Conservation (phyloP, 306 rosid genomes). For the Pterocarpus santalinus region DNA sequence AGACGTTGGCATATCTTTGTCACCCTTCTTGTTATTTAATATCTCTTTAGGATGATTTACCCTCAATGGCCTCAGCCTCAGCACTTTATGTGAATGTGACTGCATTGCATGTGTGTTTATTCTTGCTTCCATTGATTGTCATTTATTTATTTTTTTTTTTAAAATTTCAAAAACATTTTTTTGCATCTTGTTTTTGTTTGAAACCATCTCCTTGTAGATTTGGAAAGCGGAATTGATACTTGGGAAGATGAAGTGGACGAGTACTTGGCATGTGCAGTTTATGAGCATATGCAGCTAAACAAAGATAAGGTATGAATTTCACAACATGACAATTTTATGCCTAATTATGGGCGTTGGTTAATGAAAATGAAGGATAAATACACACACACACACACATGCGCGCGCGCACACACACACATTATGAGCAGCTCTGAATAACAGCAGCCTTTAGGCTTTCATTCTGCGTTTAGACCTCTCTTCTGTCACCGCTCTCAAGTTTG, state of each 20-base stretch:
- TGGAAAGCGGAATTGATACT: slow-evolving; percentile 52
- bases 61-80: no score
- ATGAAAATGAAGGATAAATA: not conserved
- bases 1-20: no score
- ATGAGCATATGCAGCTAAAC: slow-evolving; percentile 77
- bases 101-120: slow-evolving; percentile 18
- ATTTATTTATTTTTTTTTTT: slow-evolving; percentile 21
- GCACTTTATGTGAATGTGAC: not conserved
- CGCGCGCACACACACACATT: no score
- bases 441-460: slow-evolving; percentile 3
- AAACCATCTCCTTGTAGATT: slow-evolving; percentile 52
- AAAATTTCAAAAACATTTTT: no score
- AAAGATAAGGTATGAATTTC: slow-evolving; percentile 65
- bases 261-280: slow-evolving; percentile 77
- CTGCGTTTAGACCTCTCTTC: not conserved
- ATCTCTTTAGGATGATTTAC: no score
- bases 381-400: not conserved
- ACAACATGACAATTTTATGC: not conserved
- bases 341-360: not conserved
- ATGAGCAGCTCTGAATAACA: not conserved
- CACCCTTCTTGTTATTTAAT: no score
- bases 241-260: slow-evolving; percentile 91
- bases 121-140: not conserved
- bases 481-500: not conserved
- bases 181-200: no score